Evolutionary conservation across 2,329 filamentous ascomycete genomes (phyloP).

Genomic region (Chrysosphaeria jannelii): DNA sequence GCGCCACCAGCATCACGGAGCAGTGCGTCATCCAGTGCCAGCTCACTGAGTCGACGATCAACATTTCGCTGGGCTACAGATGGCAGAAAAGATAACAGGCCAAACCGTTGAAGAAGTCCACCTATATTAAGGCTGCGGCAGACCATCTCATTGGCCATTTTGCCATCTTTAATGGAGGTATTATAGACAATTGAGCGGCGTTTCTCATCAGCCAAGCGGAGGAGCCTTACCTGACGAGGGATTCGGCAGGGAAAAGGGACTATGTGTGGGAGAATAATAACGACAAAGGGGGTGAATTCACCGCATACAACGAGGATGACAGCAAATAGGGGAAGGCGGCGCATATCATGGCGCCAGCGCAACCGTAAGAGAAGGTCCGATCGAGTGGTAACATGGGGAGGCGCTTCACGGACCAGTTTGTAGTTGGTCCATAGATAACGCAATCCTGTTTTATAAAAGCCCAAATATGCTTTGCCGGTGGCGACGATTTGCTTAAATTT

Average conservation of each 20-base stretch:
- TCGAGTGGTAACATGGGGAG: slow-evolving; percentile 16
- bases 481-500: slow-evolving; percentile 22
- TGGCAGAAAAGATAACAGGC: slow-evolving; percentile 9
- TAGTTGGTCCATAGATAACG: slow-evolving; percentile 40
- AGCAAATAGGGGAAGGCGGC: slow-evolving; percentile 51
- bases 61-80: slow-evolving; percentile 25
- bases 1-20: slow-evolving; percentile 17
- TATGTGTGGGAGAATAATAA: slow-evolving; percentile 35
- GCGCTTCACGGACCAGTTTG: slow-evolving; percentile 1
- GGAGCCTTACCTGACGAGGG: slow-evolving; percentile 36
- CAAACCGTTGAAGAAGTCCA: slow-evolving; percentile 18
- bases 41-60: slow-evolving; percentile 22
- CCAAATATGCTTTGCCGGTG: slow-evolving; percentile 44
- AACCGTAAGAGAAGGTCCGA: slow-evolving; percentile 39
- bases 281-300: slow-evolving; percentile 60
- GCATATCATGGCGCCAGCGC: slow-evolving; percentile 39
- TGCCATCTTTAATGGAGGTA: background rate
- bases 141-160: slow-evolving; percentile 5
- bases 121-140: slow-evolving; percentile 15
- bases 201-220: slow-evolving; percentile 20
- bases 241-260: slow-evolving; percentile 65
- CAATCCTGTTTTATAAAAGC: slow-evolving; percentile 71
- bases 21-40: slow-evolving; percentile 41
- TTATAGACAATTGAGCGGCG: slow-evolving; percentile 18
- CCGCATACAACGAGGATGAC: slow-evolving; percentile 50